These are phyloP conservation scores for Penicillium salamii DNA, from an alignment of 495 filamentous ascomycete species.

Conservation along the genomic window DNA sequence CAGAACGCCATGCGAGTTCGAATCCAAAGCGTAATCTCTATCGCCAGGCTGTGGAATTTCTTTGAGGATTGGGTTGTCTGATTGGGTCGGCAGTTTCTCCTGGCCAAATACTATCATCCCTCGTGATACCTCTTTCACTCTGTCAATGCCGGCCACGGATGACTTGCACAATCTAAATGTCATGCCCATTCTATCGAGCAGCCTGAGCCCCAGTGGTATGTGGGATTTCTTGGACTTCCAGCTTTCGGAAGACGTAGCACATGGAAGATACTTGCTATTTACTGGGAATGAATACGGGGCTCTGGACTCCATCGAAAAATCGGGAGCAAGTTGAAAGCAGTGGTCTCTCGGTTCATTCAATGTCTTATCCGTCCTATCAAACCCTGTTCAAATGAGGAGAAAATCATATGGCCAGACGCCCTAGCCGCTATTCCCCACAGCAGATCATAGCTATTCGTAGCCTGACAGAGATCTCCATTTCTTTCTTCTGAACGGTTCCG, in stretches of 20 bases:
- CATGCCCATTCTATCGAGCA: slow-evolving; percentile 8
- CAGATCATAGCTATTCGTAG: too few relatives aligned
- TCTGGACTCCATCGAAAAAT: too few relatives aligned
- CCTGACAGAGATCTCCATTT: too few relatives aligned
- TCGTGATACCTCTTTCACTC: neutral
- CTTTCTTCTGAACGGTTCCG: too few relatives aligned
- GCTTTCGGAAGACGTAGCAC: neutral
- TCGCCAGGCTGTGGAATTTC: neutral
- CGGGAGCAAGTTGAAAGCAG: too few relatives aligned
- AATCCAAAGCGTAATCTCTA: neutral
- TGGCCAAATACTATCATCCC: neutral
- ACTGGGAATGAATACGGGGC: too few relatives aligned
- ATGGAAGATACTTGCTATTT: too few relatives aligned
- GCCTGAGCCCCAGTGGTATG: slow-evolving; percentile 1
- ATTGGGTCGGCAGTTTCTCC: neutral
- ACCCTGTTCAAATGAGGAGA: too few relatives aligned
- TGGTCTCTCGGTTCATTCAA: too few relatives aligned
- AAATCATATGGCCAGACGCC: too few relatives aligned
- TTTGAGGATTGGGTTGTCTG: neutral
- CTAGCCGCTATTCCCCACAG: too few relatives aligned
- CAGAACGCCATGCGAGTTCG: neutral
- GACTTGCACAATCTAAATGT: slow-evolving; percentile 5
- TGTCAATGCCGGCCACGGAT: neutral
- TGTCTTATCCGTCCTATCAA: too few relatives aligned
- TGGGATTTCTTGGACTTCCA: slow-evolving; percentile 9